Base-by-base conservation (phyloP, 2,329 filamentous ascomycete genomes). In the Talaromyces sp. region DNA sequence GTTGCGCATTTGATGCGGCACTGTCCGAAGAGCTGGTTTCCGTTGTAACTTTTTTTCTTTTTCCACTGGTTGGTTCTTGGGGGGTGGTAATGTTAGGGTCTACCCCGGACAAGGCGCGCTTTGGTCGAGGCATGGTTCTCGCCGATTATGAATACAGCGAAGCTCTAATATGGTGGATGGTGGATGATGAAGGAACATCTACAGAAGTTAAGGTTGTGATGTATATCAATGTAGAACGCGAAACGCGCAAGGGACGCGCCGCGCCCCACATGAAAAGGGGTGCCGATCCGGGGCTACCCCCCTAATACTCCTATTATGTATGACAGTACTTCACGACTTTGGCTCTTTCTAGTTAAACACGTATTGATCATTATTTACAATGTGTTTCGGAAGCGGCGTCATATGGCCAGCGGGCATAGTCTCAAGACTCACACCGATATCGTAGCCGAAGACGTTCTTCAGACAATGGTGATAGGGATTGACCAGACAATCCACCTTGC, bases 51-150 rank as follows among this genome's bases (percentile, higher is more conserved):
- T n/a, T 56, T 25, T 49, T 43, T 7, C 22, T 29, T 53, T 59
- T 56, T 17, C 3, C 31, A 38, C 31, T 60, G 11, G 54, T 11
- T 17, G 63, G 31, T 53, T 60, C 58, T 40, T 40, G 19, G 54
- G 62, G 25, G 17, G 22, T 38, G 0, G n/a, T n/a, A 47, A 56
- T 36, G 11, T 56, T 56, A 15, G 54, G 43, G 13, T 60, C 31
- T 27, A 36, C n/a, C 27, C 58, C 56, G 25, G 43, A 36, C 34
- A 64, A 43, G 29, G 63, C 22, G 34, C 34, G 63, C 45, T 60
- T 64, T 60, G 8, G n/a, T 54, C 45, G 40, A 59, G 63, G 34
- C 63, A 64, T 64, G 45, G 10, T 60, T 13, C 2, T 36, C 29
- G 51, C 27, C 10, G 51, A 3, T 13, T 19, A 10, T 5, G 51